Base-by-base conservation (phyloP, 2,329 filamentous ascomycete genomes). In the Alternaria solani region DNA sequence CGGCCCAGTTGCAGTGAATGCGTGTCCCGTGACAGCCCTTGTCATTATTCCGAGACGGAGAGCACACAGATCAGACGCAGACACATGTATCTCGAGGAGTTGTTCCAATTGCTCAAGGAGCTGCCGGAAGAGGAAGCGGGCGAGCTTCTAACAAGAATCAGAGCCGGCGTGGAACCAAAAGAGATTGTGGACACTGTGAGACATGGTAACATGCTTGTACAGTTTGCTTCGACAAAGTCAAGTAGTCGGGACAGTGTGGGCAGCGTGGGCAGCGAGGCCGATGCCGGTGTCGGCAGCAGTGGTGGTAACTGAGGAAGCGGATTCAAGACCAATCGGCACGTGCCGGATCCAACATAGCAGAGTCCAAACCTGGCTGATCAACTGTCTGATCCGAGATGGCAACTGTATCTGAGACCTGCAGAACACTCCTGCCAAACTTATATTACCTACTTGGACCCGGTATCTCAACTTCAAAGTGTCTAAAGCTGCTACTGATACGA, bases 1-100 rank as follows among this genome's bases (percentile, higher is more conserved):
- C 66, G 63, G 11, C 64, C 66, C 18, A 57, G 39, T 11, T 69
- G 66, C 51, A 57, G 62, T 46, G 64, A 69, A 55, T 69, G 66
- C 43, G 43, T 51, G 16, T 18, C 61, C 39, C 61, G 66, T 34
- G 55, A 59, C n/a, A 61, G 44, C 28, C 28, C 30, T 20, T 69
- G 66, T 51, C 57, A 55, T 14, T 69, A 69, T 36, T 57, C 57
- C 20, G 63, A 67, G 23, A 69, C 66, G 2, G 66, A 67, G 30
- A 62, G 20, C 2, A 59, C 61, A 6, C 59, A 65, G 41, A 43
- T 56, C 42, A 65, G 63, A 51, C 64, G 64, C n/a, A 58, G 42
- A 53, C 64, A 66, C 42, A 60, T 55, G 25, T 58, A 67, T 32
- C 46, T 69, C 12, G 64, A 67, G 32, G 51, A 56, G 23, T 28